A percentile compares a stretch with the other conserved stretches of the same genome.
These are phyloP conservation scores for Cylindrodendrum hubeiense DNA, from an alignment of 2,329 filamentous ascomycete species.

Conservation along the genomic window DNA sequence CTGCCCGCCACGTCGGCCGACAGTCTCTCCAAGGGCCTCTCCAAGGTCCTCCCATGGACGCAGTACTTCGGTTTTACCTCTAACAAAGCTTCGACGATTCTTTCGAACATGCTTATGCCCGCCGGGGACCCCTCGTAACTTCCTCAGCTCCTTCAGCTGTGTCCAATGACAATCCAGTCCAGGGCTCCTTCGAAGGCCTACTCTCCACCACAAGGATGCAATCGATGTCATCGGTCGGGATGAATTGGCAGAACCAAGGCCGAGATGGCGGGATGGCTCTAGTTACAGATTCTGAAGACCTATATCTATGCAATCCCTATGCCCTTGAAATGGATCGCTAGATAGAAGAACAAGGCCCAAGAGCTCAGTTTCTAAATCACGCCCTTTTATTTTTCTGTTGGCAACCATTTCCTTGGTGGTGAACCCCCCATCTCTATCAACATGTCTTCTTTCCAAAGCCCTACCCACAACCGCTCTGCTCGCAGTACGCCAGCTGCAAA, in stretches of 20 bases:
- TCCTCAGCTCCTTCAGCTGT: constrained; percentile 21
- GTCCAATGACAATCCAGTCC: constrained; percentile 19
- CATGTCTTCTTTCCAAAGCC: constrained; percentile 38
- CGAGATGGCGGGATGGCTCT: constrained; percentile 18
- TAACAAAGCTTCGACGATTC: constrained; percentile 31
- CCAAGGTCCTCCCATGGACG: constrained; percentile 43
- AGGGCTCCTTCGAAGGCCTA: constrained; percentile 28
- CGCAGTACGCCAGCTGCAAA: constrained; percentile 41
- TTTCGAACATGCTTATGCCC: constrained; percentile 28
- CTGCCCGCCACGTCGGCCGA: constrained; percentile 38
- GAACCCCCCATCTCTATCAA: background rate
- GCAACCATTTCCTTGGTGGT: background rate
- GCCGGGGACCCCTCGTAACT: constrained; percentile 22
- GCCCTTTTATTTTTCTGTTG: background rate
- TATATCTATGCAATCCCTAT: constrained; percentile 34
- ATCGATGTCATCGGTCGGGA: constrained; percentile 43
- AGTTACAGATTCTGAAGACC: constrained; percentile 14
- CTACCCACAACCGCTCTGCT: constrained; percentile 36
- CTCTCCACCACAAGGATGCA: constrained; percentile 33
- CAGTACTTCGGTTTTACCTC: constrained; percentile 29
- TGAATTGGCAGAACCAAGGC: constrained; percentile 36
- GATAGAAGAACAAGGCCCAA: background rate
- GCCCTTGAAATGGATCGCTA: background rate
- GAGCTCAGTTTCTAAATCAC: background rate
- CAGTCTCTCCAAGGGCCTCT: constrained; percentile 35